Evolutionary conservation across 1,284 basidiomycete genomes (phyloP).

Genomic region (Moesziomyces sp.): DNA sequence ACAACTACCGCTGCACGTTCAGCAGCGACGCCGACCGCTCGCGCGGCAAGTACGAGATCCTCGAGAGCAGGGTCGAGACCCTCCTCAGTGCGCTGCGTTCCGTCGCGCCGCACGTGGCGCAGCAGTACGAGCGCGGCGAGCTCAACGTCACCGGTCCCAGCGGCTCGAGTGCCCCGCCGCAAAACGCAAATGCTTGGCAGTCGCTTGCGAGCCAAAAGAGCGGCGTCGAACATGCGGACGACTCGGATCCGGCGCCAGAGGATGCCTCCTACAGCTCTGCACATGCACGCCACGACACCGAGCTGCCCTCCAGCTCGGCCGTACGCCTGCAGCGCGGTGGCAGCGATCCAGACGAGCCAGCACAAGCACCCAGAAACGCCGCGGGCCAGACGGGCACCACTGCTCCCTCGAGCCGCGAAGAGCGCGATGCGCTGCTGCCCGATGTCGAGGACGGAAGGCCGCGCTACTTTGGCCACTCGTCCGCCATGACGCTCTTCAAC

Average conservation of each 20-base stretch:
- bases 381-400: neutral
- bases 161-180: slow-evolving; percentile 41
- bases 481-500: slow-evolving; percentile 48
- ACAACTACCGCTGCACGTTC: slow-evolving; percentile 58
- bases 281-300: slow-evolving; percentile 11
- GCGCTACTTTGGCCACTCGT: slow-evolving; percentile 57
- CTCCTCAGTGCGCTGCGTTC: slow-evolving; percentile 52
- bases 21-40: slow-evolving; percentile 51
- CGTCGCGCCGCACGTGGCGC: slow-evolving; percentile 57
- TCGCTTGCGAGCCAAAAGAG: slow-evolving; percentile 17
- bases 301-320: slow-evolving; percentile 22
- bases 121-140: slow-evolving; percentile 53
- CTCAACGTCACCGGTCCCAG: slow-evolving; percentile 46
- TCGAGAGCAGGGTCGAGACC: slow-evolving; percentile 61
- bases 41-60: slow-evolving; percentile 62
- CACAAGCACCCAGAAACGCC: neutral
- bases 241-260: neutral
- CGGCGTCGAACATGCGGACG: slow-evolving; percentile 4
- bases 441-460: slow-evolving; percentile 61
- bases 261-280: neutral
- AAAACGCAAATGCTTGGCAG: slow-evolving; percentile 44
- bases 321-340: slow-evolving; percentile 10
- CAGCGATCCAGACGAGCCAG: slow-evolving; percentile 17
- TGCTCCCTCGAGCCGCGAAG: slow-evolving; percentile 19
- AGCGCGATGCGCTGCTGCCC: slow-evolving; percentile 45